Percentiles rank a stretch among this genome's conserved stretches.
Evolutionary conservation across 129 eudicot species (phyloP).

Genomic region (Heracleum sosnowskyi): DNA sequence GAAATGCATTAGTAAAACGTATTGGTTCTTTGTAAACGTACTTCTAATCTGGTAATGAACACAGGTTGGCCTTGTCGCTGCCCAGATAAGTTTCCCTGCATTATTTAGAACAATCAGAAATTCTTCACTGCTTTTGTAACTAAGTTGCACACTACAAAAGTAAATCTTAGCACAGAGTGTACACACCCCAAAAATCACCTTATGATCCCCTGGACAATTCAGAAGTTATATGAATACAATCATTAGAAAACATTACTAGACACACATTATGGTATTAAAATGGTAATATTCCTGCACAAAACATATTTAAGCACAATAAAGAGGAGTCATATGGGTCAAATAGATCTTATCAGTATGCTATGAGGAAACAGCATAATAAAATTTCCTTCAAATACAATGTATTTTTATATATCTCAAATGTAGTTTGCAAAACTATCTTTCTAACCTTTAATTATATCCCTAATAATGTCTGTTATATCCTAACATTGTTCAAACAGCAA

Average conservation of each 20-base stretch:
- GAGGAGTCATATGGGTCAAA: not conserved
- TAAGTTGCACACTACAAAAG: not conserved
- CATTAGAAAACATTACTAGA: not conserved
- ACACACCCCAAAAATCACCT: not conserved
- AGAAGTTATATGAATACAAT: not conserved
- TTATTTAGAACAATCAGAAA: constrained; percentile 13
- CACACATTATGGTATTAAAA: not conserved
- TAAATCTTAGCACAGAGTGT: not conserved
- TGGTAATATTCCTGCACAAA: not conserved
- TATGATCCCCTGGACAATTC: not conserved
- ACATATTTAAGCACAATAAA: not conserved
- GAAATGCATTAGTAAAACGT: not conserved
- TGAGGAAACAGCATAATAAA: not conserved
- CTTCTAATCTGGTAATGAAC: constrained; percentile 93
- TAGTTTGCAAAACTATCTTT: not conserved
- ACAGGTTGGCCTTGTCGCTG: constrained; percentile 99
- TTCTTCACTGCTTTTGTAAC: not conserved
- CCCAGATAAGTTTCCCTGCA: constrained; percentile 96
- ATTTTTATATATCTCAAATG: not conserved
- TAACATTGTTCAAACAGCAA: not conserved
- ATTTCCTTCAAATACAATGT: not conserved
- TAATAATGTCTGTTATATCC: too few relatives aligned
- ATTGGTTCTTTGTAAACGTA: constrained; percentile 18
- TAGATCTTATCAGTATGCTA: not conserved
- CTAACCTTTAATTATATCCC: not conserved